A percentile compares a stretch with the other conserved stretches of the same genome.
Conservation (phyloP, 2,329 filamentous ascomycete genomes). For the Alternaria incomplexa region DNA sequence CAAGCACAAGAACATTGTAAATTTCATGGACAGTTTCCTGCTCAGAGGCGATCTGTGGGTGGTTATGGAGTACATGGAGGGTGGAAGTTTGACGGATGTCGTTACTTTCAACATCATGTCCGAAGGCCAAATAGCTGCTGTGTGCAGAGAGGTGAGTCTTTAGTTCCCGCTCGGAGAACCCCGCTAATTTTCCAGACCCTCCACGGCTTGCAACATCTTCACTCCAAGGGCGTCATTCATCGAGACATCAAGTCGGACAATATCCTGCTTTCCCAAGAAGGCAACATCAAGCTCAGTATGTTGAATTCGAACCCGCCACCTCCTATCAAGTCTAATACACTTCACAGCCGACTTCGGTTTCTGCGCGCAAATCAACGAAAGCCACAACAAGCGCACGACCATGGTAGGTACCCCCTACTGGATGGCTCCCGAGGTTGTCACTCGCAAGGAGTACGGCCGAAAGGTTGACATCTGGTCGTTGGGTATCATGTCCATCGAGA, state of each 20-base stretch:
- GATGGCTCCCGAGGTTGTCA: conserved; percentile 99
- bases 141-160: conserved; percentile 76
- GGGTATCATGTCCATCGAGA: conserved; percentile 99
- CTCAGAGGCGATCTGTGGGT: conserved; percentile 94
- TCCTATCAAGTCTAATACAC: conserved; percentile 5
- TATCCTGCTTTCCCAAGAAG: conserved; percentile 89
- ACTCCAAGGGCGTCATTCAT: conserved; percentile 98
- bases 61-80: conserved; percentile 99
- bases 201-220: conserved; percentile 89
- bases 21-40: conserved; percentile 97
- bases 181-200: conserved; percentile 64
- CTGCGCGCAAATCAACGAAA: conserved; percentile 97
- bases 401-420: conserved; percentile 99
- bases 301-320: conserved; percentile 1
- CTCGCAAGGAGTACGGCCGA: conserved; percentile 93
- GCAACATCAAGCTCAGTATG: conserved; percentile 96
- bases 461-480: conserved; percentile 99
- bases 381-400: conserved; percentile 94
- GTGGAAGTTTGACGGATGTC: conserved; percentile 94
- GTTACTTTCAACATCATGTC: conserved; percentile 99
- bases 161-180: neutral
- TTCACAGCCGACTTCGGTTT: conserved; percentile 90
- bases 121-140: conserved; percentile 93
- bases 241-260: conserved; percentile 99
- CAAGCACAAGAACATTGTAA: conserved; percentile 97